Evolutionary conservation across 306 rosid genomes (phyloP).

Genomic region (Vicia sativa): DNA sequence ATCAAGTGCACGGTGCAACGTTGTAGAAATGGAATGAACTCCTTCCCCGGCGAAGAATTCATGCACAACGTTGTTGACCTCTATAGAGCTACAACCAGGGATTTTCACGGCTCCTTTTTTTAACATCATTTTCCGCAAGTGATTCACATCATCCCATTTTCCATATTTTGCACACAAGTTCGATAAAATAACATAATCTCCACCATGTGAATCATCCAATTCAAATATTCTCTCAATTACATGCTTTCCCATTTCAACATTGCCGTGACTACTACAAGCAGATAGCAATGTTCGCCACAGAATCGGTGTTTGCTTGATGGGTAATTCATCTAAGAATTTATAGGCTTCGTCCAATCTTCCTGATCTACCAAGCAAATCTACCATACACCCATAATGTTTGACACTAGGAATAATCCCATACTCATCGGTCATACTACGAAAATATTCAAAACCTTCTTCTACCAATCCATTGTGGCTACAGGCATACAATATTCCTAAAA

Average conservation of each 20-base stretch:
- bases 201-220: slow-evolving; percentile 81
- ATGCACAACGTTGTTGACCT: slow-evolving; percentile 78
- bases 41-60: slow-evolving; percentile 87
- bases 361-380: slow-evolving; percentile 82
- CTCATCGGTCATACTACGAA: slow-evolving; percentile 57
- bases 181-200: slow-evolving; percentile 83
- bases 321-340: slow-evolving; percentile 62
- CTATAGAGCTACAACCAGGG: slow-evolving; percentile 89
- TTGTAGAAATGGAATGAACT: slow-evolving; percentile 52
- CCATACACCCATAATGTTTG: slow-evolving; percentile 91
- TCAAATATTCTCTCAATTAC: slow-evolving; percentile 61
- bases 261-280: slow-evolving; percentile 68
- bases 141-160: slow-evolving; percentile 82
- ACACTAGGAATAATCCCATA: slow-evolving; percentile 65
- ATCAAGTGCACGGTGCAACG: slow-evolving; percentile 61
- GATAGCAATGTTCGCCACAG: slow-evolving; percentile 83
- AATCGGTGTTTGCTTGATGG: slow-evolving; percentile 68
- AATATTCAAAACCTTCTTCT: slow-evolving; percentile 65
- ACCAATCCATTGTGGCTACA: slow-evolving; percentile 85
- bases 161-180: slow-evolving; percentile 74
- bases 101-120: slow-evolving; percentile 67
- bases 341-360: slow-evolving; percentile 72
- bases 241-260: slow-evolving; percentile 71
- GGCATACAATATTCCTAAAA: slow-evolving; percentile 71
- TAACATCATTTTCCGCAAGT: slow-evolving; percentile 68